phyloP scores from a whole-genome alignment of 169 alveolate genomes.

The Pseudocohnilembus persalinus region DNA sequence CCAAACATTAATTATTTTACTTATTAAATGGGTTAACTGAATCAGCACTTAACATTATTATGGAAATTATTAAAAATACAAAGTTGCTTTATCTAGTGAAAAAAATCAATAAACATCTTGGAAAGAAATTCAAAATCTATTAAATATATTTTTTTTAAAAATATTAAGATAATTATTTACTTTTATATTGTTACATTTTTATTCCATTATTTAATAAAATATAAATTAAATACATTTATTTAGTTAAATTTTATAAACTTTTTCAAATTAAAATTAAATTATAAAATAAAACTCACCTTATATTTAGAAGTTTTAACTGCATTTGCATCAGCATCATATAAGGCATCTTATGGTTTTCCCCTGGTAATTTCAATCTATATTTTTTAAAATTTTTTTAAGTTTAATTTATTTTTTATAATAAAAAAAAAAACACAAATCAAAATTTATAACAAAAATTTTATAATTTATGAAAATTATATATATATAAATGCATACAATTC shows the following conservation, averaged over 20 bases:
- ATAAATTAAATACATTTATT: no score
- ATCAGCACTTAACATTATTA: neutral
- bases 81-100: neutral
- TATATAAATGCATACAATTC: neutral
- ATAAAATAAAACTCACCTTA: neutral
- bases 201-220: no score
- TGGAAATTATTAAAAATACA: no score
- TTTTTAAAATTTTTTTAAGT: no score
- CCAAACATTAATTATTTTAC: neutral
- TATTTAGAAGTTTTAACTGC: neutral
- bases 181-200: neutral
- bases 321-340: neutral
- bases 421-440: no score
- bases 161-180: neutral
- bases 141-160: no score
- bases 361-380: neutral
- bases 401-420: no score
- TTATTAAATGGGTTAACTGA: neutral
- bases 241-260: neutral
- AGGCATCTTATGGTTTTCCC: neutral
- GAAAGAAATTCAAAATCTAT: neutral
- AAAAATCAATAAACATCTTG: neutral
- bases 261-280: no score
- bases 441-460: no score
- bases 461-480: neutral